Base-by-base conservation (phyloP, 2,329 filamentous ascomycete genomes). In the Zarea fungicola region DNA sequence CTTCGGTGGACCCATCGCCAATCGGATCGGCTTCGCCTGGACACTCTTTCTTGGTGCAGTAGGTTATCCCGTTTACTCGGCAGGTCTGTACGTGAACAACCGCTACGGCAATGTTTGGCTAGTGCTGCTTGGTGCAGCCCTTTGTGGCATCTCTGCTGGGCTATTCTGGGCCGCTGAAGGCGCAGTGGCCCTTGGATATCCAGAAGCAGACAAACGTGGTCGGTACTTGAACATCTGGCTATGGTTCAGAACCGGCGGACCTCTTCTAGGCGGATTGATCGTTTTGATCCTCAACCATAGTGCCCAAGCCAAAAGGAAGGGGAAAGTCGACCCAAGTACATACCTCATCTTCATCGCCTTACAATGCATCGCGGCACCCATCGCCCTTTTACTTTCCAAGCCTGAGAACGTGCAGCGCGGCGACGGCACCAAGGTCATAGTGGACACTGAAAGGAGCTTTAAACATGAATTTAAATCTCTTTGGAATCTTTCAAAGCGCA, bases 101-200 rank as follows among this genome's bases (percentile, higher is more conserved):
- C 64, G 70, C 4, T 76, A 65, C 53, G 75, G 75, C 6, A 77
- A 74, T 42, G 70, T 66, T 13, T 78, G 74, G 75, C 68, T 77
- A 25, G 72, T 77, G 1, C 63, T 76, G 0, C 58, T 77, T 5
- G 74, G 74, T 16, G 69, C 73, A 4, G 73, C 68, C 1, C 62
- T 67, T 4, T 77, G 73, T 56, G 74, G 74, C 25, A 56, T 75
- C 21, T 71, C 68, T 1, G 74, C 74, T 1, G 73, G 72, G 1
- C 60, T 76, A 1, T 76, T 77, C 60, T 77, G 74, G 74, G 71
- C 72, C 0, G 66, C 67, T 8, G 74, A 77, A 56, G 74, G 72
- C 11, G 72, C 74, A 0, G 66, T 77, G 5, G 73, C 72, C 1
- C 60, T 75, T 10, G 73, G 72, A 0, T 77, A 77, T 40, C 71